These are phyloP conservation scores for Scheffersomyces segobiensis DNA, from an alignment of 1,139 yeast genomes.

Conservation along the genomic window DNA sequence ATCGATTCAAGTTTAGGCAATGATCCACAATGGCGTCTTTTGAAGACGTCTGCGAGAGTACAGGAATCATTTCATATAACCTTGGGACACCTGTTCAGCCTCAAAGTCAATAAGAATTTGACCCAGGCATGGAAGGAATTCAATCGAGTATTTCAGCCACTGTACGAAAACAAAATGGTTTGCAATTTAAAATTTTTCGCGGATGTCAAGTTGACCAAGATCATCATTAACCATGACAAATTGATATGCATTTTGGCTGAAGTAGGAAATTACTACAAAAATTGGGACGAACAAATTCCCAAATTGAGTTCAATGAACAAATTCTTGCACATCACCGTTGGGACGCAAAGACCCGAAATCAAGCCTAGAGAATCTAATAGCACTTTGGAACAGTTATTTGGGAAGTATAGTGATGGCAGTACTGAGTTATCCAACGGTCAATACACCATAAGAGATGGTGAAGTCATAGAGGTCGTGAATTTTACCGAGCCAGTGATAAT, in stretches of 20 bases:
- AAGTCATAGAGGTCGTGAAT: background rate
- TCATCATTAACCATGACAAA: constrained; percentile 51
- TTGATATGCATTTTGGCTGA: constrained; percentile 61
- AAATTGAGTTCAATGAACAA: constrained; percentile 39
- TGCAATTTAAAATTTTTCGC: constrained; percentile 23
- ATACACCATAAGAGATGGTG: background rate
- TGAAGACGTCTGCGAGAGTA: constrained; percentile 36
- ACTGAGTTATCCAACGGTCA: background rate
- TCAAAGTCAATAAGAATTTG: constrained; percentile 23
- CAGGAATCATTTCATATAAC: constrained; percentile 78
- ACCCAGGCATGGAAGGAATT: constrained; percentile 23
- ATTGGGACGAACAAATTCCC: constrained; percentile 16
- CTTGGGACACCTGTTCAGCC: constrained; percentile 53
- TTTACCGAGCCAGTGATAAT: background rate
- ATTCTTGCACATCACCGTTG: constrained; percentile 75
- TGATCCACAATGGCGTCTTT: constrained; percentile 27
- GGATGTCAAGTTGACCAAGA: constrained; percentile 38
- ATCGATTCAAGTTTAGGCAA: constrained; percentile 10
- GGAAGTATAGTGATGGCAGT: background rate
- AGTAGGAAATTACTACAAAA: constrained; percentile 27
- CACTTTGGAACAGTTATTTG: constrained; percentile 13
- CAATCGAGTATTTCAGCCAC: constrained; percentile 10
- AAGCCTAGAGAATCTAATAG: constrained; percentile 45
- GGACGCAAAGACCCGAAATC: constrained; percentile 49
- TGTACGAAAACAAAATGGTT: constrained; percentile 8